phyloP scores from a whole-genome alignment of 345 rosid genomes.

The Rhodamnia rubescens region DNA sequence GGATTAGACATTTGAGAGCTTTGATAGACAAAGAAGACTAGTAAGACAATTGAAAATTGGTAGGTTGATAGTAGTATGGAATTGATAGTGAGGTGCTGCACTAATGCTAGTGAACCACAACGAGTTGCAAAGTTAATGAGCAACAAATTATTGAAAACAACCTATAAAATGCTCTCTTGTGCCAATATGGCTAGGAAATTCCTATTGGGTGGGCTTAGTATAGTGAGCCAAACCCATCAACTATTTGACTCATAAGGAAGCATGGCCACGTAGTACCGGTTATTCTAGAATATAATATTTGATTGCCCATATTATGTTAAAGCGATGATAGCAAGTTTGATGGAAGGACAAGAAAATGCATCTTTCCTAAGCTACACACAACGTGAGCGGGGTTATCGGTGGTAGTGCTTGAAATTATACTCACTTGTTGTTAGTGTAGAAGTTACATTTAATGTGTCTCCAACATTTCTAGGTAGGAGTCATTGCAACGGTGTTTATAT shows the following conservation, averaged over 20 bases:
- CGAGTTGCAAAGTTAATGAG: not conserved
- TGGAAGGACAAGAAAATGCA: not conserved
- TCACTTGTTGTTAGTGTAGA: not conserved
- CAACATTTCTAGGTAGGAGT: not conserved
- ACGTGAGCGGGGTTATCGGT: not conserved
- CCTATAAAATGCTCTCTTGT: not conserved
- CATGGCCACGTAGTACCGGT: not conserved
- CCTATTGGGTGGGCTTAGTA: not conserved
- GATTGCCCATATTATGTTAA: not conserved
- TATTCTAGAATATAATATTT: not conserved
- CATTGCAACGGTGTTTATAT: not conserved
- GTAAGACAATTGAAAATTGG: not conserved
- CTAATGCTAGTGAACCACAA: not conserved
- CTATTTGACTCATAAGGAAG: not conserved
- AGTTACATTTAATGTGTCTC: not conserved
- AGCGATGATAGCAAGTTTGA: not conserved
- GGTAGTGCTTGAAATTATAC: not conserved
- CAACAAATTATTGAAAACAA: not conserved
- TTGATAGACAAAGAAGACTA: not conserved
- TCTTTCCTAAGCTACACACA: not conserved
- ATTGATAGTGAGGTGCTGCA: rapidly evolving
- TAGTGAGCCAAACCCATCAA: not conserved
- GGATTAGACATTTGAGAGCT: not conserved
- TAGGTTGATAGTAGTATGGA: not conserved
- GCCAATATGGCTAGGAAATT: not conserved